Evolutionary conservation across 1,284 basidiomycete species (phyloP), one percentile per base, ranked within the genome.

Genomic region (Vanrija pseudolonga): DNA sequence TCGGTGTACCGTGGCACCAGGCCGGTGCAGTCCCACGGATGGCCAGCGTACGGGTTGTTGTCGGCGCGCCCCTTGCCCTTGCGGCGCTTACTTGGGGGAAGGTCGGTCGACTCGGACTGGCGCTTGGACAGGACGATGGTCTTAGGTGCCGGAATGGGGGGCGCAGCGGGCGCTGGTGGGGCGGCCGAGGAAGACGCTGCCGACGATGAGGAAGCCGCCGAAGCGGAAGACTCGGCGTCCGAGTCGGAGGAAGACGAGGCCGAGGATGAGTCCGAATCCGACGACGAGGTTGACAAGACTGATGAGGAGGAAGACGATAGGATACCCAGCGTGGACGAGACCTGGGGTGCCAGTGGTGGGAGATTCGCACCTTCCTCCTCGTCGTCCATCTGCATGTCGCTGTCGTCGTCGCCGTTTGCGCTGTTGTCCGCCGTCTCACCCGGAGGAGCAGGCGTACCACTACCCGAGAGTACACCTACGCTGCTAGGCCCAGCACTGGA

Each of bases 1-100:
- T 83, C 68, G 11, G 77, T 81, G 66, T 88, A 92, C 63, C 84
- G 82, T 6, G 84, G 83, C 2, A 89, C 88, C 1, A 90, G 79
- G 1, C 82, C 82, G 0, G 83, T 83, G 42, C 85, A 87, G 67
- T 91, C 86, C 74, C 74, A 77, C 2, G 70, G 60, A 53, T 76
- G 73, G 9, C 59, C 64, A 15, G 42, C 19, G 45, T 61, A 57
- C 1, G 44, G 36, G 43, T 63, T 65, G 8, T 49, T 28, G 24
- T 32, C 47, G n/a, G 57, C 58, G 2, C 51, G 42, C 53, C 50
- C 59, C 53, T 40, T 40, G 39, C 40, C 53, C 45, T 52, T 50
- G 20, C 44, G 47, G 47, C 45, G 54, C 47, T 49, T 38, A 20
- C 17, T 11, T 15, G 38, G 38, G 6, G 26, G 8, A 11, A 28